Evolutionary conservation across 169 alveolate species (phyloP), one percentile per base, ranked within the genome.

Genomic region (Eimeria tenella): DNA sequence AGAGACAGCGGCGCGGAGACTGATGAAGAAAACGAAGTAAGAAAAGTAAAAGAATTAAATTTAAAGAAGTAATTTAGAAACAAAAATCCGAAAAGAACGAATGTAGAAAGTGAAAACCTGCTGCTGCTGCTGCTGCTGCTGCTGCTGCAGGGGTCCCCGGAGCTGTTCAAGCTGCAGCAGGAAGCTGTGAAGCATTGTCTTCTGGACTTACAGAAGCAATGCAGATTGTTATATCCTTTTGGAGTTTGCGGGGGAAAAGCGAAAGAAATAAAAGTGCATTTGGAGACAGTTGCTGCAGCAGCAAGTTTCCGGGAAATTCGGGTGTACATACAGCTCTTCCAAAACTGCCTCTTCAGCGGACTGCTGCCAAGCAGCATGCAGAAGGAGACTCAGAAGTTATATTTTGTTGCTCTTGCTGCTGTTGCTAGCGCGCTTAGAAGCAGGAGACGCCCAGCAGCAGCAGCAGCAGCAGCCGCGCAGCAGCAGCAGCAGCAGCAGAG

Each of bases 291-390:
- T 7, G 25, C 63, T 8, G 49, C 19, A 1, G 17, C 63, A 5
- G 63, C 25, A 8, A 15, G 21, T 7, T 25, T 42, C 63, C 55
- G 17, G 23, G 25, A 25, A 11, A 50, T 75, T 75, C 56, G 25
- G n/a, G 86, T 75, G 86, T 75, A 75, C 17, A 7, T 75, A 31
- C 86, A 75, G 56, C 86, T 75, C 6, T 75, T 75, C 23, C 63
- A 75, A 75, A 8, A 19, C 25, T 21, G 21, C 9, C 86, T 75
- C 49, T 42, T 75, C 25, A 13, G 25, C 7, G 86, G 86, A 4
- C 55, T 8, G 63, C 63, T 75, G 6, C 65, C 86, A 9, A 75
- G 86, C 58, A 31, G 63, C 13, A 42, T 42, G 60, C 86, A 58
- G 4, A 31, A 5, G 58, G 86, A 75, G 1, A 75, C 86, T 8